Conservation (phyloP, 2,329 filamentous ascomycete species). For the Aspergillus cejpii region DNA sequence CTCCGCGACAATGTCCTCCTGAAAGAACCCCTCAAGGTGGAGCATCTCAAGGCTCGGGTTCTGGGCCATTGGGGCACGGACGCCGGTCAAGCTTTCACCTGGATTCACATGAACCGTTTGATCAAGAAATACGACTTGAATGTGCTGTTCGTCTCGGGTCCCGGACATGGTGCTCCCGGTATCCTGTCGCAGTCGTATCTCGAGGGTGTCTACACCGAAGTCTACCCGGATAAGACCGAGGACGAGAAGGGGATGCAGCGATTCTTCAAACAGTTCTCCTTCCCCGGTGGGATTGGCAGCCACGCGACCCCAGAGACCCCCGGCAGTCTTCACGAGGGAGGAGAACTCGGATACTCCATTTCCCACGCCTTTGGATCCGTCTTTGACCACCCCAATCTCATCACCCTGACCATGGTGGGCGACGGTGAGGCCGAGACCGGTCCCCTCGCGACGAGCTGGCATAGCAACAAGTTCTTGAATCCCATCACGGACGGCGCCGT, state of each 20-base stretch:
- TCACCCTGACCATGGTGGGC: slow-evolving; percentile 70
- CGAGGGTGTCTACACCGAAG: slow-evolving; percentile 69
- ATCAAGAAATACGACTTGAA: slow-evolving; percentile 75
- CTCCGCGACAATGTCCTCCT: slow-evolving; percentile 67
- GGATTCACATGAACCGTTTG: slow-evolving; percentile 73
- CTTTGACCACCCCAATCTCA: slow-evolving; percentile 67
- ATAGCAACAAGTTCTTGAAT: slow-evolving; percentile 76
- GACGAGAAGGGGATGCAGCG: slow-evolving; percentile 62
- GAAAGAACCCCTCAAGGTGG: slow-evolving; percentile 58
- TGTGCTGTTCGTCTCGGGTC: slow-evolving; percentile 66
- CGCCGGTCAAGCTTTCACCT: slow-evolving; percentile 74
- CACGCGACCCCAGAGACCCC: slow-evolving; percentile 75
- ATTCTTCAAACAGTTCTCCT: slow-evolving; percentile 80
- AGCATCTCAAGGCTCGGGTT: slow-evolving; percentile 67
- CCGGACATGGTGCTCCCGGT: slow-evolving; percentile 70
- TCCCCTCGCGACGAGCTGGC: slow-evolving; percentile 71
- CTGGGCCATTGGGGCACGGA: slow-evolving; percentile 75
- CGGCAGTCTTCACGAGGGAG: slow-evolving; percentile 69
- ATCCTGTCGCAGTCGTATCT: slow-evolving; percentile 70
- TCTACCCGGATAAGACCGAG: slow-evolving; percentile 67
- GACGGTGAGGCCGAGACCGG: slow-evolving; percentile 78
- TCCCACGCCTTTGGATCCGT: slow-evolving; percentile 73
- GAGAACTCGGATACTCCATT: slow-evolving; percentile 73
- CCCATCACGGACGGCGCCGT: slow-evolving; percentile 72
- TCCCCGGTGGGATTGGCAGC: slow-evolving; percentile 70